Percentiles rank a stretch among this genome's conserved stretches.
Conservation (phyloP, 2,329 filamentous ascomycete genomes). For the Magnaporthiopsis incrustans region DNA sequence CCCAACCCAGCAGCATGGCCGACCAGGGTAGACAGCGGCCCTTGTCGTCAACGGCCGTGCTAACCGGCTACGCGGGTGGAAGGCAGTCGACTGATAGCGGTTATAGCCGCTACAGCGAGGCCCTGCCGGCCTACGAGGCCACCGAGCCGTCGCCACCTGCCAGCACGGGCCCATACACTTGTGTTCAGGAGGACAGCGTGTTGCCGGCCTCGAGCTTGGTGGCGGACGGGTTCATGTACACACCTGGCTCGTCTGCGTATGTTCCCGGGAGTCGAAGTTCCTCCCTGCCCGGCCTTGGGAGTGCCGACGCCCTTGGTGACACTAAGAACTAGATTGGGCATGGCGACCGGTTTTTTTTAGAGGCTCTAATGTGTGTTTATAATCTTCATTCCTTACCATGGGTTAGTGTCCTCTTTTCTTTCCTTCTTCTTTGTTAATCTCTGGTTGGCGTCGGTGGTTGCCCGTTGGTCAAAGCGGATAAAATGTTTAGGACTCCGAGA, state of each 20-base stretch:
- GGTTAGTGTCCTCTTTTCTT: too few species aligned
- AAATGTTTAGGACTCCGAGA: too few species aligned
- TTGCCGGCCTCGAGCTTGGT: slow-evolving; percentile 25
- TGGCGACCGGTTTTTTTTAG: background rate
- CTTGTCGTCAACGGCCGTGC: slow-evolving; percentile 19
- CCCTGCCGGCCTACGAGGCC: slow-evolving; percentile 34
- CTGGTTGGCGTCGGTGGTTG: too few species aligned
- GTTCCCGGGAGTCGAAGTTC: slow-evolving; percentile 16
- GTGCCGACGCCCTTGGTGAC: slow-evolving; percentile 16
- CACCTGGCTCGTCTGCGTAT: slow-evolving; percentile 23
- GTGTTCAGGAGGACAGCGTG: slow-evolving; percentile 12
- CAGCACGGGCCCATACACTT: slow-evolving; percentile 5
- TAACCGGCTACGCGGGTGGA: slow-evolving; percentile 21
- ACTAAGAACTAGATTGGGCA: slow-evolving; percentile 14
- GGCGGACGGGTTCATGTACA: slow-evolving; percentile 35
- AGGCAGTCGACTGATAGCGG: slow-evolving; percentile 8
- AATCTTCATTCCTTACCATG: too few species aligned
- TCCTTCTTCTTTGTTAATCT: too few species aligned
- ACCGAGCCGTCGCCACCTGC: slow-evolving; percentile 9
- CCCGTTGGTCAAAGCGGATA: too few species aligned
- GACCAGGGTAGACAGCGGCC: slow-evolving; percentile 11
- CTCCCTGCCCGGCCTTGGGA: slow-evolving; percentile 5
- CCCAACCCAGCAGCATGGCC: slow-evolving; percentile 9
- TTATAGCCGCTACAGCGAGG: slow-evolving; percentile 27
- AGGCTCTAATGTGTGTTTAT: too few species aligned